Conservation (phyloP, 2,329 filamentous ascomycete genomes). For the Fusarium abutilonis region DNA sequence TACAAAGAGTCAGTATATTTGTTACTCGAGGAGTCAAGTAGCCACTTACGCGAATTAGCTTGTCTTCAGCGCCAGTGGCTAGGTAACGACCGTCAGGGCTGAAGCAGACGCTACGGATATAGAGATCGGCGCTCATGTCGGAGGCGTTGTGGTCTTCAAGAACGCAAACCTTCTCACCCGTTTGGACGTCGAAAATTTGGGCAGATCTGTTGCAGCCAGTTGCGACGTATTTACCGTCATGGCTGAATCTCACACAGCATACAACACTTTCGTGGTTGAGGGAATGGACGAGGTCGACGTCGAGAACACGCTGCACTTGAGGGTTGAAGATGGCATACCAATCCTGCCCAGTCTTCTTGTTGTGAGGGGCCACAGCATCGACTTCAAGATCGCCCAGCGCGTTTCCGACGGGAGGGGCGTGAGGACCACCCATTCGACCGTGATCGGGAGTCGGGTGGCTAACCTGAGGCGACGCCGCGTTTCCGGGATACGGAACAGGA, state of each 20-base stretch:
- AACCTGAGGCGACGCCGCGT: constrained; percentile 84
- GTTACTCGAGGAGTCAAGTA: not conserved
- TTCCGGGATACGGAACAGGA: constrained; percentile 84
- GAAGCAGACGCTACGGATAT: constrained; percentile 98
- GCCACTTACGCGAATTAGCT: constrained; percentile 84
- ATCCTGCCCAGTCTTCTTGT: constrained; percentile 89
- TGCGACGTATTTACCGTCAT: constrained; percentile 93
- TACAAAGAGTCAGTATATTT: constrained; percentile 50
- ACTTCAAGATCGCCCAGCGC: constrained; percentile 87
- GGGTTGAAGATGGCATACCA: constrained; percentile 99
- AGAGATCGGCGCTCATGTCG: constrained; percentile 89
- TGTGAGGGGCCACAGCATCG: constrained; percentile 82
- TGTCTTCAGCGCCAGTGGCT: constrained; percentile 96
- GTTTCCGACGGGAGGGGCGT: constrained; percentile 63
- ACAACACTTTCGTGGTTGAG: constrained; percentile 95
- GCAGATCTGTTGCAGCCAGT: constrained; percentile 98
- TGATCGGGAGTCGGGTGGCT: constrained; percentile 83
- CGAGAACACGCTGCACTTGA: constrained; percentile 84
- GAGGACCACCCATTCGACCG: constrained; percentile 62
- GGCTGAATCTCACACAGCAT: constrained; percentile 96
- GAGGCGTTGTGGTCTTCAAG: constrained; percentile 84
- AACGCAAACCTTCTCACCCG: constrained; percentile 86
- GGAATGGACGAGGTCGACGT: constrained; percentile 94
- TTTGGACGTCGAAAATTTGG: constrained; percentile 96
- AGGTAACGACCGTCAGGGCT: constrained; percentile 94